phyloP scores from a whole-genome alignment of 148 eudicot genomes.

The Camellia lanceoleosa region DNA sequence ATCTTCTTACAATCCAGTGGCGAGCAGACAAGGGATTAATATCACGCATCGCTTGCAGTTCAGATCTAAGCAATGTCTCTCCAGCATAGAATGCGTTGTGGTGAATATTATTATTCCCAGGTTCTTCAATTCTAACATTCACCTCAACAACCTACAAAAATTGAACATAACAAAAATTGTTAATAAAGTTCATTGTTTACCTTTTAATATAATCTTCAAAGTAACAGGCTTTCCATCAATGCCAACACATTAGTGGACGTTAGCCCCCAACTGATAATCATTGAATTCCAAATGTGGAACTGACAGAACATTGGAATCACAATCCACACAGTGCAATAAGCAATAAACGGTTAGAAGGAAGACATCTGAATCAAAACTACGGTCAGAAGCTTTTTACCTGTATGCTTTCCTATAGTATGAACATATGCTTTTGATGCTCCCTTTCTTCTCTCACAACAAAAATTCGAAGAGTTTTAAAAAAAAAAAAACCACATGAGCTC shows the following conservation, averaged over 20 bases:
- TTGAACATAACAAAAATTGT: neutral
- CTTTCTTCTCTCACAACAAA: neutral
- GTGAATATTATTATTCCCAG: slow-evolving; percentile 87
- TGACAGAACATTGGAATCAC: neutral
- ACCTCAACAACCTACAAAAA: slow-evolving; percentile 78
- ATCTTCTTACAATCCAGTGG: slow-evolving; percentile 90
- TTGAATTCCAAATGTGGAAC: neutral
- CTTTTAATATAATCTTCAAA: neutral
- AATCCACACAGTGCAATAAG: neutral
- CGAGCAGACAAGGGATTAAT: slow-evolving; percentile 90
- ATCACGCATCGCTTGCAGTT: slow-evolving; percentile 89
- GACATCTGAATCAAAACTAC: neutral
- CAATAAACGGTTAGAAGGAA: neutral
- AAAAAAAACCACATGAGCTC: neutral
- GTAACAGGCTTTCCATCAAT: neutral
- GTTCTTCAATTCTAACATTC: slow-evolving; percentile 87
- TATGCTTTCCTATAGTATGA: neutral
- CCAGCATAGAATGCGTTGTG: slow-evolving; percentile 93
- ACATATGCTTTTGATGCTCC: neutral
- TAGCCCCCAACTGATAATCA: neutral
- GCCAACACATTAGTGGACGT: neutral
- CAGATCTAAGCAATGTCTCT: slow-evolving; percentile 78
- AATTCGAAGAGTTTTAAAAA: neutral
- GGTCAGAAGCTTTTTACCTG: neutral
- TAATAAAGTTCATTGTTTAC: neutral